Base-by-base conservation (phyloP, 179 eudicot species). In the Sideroxylon spinosum region DNA sequence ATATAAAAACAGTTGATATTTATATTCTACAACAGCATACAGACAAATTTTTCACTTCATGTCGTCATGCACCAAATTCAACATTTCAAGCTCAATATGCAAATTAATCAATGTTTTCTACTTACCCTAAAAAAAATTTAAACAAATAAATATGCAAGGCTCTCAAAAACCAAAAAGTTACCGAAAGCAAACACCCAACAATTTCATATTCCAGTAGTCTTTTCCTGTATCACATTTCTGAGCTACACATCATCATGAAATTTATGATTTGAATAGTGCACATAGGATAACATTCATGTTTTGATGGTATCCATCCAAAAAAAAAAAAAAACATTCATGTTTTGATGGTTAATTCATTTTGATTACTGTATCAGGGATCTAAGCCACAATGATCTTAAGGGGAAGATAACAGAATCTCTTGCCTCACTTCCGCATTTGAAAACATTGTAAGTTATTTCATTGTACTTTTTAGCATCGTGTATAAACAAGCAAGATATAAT, bases 341-440 rank as follows among this genome's bases (percentile, higher is more conserved):
- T 67, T 9, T 44, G 52, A 20, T 70, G n/a, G 52, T 52, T 68
- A 53, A 46, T n/a, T 77, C 4, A 67, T 77, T 11, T 77, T 29
- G 48, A 20, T 62, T 61, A 22, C 25, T 48, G 29, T 73, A 46
- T 56, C 71, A 88, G 90, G 83, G 88, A 88, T 79, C 69, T 88
- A 67, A 82, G 88, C 77, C 81, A 88, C 83, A 88, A 88, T 81
- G 78, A 86, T 71, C 81, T 88, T 64, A 82, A 6, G 63, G 90
- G 90, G 77, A 77, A 22, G 23, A 79, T 88, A 29, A 80, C 86
- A 77, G 83, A 68, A n/a, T 74, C 87, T 69, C 69, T 82, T 55
- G 16, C 65, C 73, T 81, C 82, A 63, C 82, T 83, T 73, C 82
- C 80, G 28, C n/a, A 77, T 77, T 68, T 87, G 86, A 59, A 66